phyloP scores from a whole-genome alignment of 108 stramenopile genomes.

The Asterionellopsis glacialis region DNA sequence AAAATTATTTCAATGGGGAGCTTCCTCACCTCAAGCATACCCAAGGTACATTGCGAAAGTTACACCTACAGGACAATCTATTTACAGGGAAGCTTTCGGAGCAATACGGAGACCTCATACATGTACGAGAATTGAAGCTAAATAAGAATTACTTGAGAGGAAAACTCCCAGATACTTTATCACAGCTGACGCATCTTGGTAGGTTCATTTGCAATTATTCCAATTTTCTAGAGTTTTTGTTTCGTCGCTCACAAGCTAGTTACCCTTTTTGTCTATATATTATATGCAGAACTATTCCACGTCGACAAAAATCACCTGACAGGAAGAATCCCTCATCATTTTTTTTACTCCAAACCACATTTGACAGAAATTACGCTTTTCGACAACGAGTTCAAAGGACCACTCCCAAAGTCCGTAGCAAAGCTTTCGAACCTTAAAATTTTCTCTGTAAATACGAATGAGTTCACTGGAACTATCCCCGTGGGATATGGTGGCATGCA shows the following conservation, averaged over 20 bases:
- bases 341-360: conserved; percentile 1
- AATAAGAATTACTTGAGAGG: conserved; percentile 49
- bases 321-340: conserved; percentile 43
- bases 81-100: background rate
- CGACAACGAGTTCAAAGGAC: conserved; percentile 11
- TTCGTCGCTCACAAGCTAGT: no score
- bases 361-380: conserved; percentile 19
- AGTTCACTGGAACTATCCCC: conserved; percentile 53
- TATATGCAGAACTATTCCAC: no score
- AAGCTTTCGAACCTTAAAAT: background rate
- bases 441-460: conserved; percentile 52
- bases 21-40: no score
- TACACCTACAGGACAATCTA: background rate
- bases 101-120: no score
- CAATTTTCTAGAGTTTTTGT: no score
- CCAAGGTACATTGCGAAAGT: background rate
- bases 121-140: conserved; percentile 13
- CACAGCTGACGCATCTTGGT: no score
- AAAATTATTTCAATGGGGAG: no score
- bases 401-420: background rate
- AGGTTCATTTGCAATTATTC: no score
- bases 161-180: conserved; percentile 33
- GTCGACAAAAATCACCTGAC: conserved; percentile 48
- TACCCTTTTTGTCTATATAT: no score
- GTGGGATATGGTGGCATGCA: conserved; percentile 22